A percentile compares a stretch with the other conserved stretches of the same genome.
Conservation (phyloP, 352 stramenopile genomes). For the Phytophthora macrochlamydospora region DNA sequence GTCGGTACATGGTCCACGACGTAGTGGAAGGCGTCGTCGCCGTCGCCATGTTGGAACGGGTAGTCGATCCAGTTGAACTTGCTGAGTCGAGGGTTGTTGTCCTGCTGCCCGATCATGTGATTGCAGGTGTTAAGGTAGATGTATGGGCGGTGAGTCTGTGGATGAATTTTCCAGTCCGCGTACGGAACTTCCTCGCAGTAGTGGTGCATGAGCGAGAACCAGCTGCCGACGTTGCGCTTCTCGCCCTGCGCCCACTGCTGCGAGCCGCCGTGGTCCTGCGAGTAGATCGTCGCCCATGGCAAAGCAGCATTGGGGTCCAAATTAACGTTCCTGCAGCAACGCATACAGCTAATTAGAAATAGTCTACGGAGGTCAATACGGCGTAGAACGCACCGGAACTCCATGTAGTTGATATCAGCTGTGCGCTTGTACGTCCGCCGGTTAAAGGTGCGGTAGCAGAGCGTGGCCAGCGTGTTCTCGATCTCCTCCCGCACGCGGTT, state of each 20-base stretch:
- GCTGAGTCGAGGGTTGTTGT: constrained; percentile 77
- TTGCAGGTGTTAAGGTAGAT: constrained; percentile 92
- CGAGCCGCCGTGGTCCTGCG: constrained; percentile 72
- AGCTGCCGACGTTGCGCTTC: constrained; percentile 81
- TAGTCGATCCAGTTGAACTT: constrained; percentile 89
- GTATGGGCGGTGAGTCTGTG: constrained; percentile 58
- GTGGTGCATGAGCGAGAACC: constrained; percentile 92
- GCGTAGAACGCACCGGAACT: constrained; percentile 54
- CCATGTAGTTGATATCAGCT: constrained; percentile 91
- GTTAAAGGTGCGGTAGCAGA: constrained; percentile 88
- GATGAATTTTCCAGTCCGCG: constrained; percentile 50
- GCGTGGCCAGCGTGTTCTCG: constrained; percentile 81
- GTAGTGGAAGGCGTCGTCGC: constrained; percentile 75
- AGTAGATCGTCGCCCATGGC: constrained; percentile 76
- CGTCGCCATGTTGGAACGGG: constrained; percentile 72
- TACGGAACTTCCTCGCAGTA: constrained; percentile 65
- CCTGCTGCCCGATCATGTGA: constrained; percentile 87
- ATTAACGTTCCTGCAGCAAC: constrained; percentile 58
- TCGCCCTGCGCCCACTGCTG: constrained; percentile 86
- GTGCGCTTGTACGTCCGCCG: constrained; percentile 87
- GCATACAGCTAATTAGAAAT: constrained; percentile 3
- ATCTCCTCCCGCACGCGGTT: constrained; percentile 71
- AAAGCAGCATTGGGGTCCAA: constrained; percentile 41
- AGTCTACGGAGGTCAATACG: neutral
- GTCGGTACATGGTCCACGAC: constrained; percentile 84